A percentile compares a stretch with the other conserved stretches of the same genome.
phyloP scores from a whole-genome alignment of 2,329 filamentous ascomycete genomes.

The Aureobasidium sp. region DNA sequence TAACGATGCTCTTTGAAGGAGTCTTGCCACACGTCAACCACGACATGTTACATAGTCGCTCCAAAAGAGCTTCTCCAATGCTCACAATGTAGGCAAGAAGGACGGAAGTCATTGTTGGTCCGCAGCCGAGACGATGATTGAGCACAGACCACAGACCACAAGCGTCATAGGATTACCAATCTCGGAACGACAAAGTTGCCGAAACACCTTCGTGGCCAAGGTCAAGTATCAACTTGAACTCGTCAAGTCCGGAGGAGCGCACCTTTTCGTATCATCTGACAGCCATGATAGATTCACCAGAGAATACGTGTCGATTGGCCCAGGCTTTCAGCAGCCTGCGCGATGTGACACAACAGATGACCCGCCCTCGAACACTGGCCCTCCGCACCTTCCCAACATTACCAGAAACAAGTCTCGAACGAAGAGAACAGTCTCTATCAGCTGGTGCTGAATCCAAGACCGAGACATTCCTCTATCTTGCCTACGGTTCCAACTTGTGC shows the following conservation, averaged over 20 bases:
- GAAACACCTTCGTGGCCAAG: constrained; percentile 1
- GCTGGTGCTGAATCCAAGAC: neutral
- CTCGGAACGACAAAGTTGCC: neutral
- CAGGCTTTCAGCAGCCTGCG: neutral
- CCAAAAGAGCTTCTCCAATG: neutral
- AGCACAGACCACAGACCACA: neutral
- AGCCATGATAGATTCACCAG: neutral
- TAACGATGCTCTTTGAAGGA: neutral
- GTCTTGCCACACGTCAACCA: neutral
- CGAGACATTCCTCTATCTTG: constrained; percentile 35
- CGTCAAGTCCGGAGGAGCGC: neutral
- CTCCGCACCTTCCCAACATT: neutral
- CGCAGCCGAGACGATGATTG: neutral
- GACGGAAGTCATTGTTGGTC: neutral
- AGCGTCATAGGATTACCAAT: constrained; percentile 1
- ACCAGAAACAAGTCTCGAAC: neutral
- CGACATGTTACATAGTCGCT: neutral
- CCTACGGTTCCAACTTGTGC: constrained; percentile 86
- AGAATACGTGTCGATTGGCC: constrained; percentile 3
- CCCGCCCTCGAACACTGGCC: neutral
- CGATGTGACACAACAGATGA: neutral
- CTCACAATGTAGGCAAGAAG: neutral
- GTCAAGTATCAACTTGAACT: neutral
- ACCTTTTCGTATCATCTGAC: neutral
- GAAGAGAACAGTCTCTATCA: constrained; percentile 4